These are phyloP conservation scores for Calonectria pauciramosa DNA, from an alignment of 2,329 filamentous ascomycete species.

Conservation along the genomic window DNA sequence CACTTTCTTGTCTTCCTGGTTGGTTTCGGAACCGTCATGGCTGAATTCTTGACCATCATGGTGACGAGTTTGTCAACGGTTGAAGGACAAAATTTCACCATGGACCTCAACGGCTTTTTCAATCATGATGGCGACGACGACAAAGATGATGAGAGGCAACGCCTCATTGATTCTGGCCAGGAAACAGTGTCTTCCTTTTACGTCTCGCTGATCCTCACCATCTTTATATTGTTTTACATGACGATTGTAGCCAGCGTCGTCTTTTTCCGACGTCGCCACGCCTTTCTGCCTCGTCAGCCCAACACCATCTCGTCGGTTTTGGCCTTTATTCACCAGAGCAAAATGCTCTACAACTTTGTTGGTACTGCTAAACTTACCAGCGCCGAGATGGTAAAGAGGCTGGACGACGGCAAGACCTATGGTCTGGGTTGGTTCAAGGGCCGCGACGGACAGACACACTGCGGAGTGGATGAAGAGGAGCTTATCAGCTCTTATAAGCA, in stretches of 20 bases:
- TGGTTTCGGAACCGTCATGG: slow-evolving; percentile 78
- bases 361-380: slow-evolving; percentile 75
- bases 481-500: slow-evolving; percentile 76
- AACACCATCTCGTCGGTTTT: slow-evolving; percentile 83
- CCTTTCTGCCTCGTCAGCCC: slow-evolving; percentile 83
- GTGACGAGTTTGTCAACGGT: slow-evolving; percentile 76
- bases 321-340: slow-evolving; percentile 83
- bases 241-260: slow-evolving; percentile 70
- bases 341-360: slow-evolving; percentile 84
- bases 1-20: slow-evolving; percentile 77
- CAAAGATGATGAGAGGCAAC: slow-evolving; percentile 35
- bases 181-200: slow-evolving; percentile 76
- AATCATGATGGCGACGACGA: slow-evolving; percentile 15
- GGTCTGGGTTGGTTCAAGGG: slow-evolving; percentile 84
- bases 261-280: slow-evolving; percentile 72
- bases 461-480: slow-evolving; percentile 84
- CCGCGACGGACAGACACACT: slow-evolving; percentile 79
- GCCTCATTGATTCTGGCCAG: slow-evolving; percentile 60
- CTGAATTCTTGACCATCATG: slow-evolving; percentile 80
- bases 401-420: slow-evolving; percentile 75
- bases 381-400: slow-evolving; percentile 70
- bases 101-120: slow-evolving; percentile 47
- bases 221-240: slow-evolving; percentile 77
- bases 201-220: slow-evolving; percentile 72
- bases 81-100: slow-evolving; percentile 70